Evolutionary conservation across 148 eudicot species (phyloP).

Genomic region (Rhododendron kiyosumense): DNA sequence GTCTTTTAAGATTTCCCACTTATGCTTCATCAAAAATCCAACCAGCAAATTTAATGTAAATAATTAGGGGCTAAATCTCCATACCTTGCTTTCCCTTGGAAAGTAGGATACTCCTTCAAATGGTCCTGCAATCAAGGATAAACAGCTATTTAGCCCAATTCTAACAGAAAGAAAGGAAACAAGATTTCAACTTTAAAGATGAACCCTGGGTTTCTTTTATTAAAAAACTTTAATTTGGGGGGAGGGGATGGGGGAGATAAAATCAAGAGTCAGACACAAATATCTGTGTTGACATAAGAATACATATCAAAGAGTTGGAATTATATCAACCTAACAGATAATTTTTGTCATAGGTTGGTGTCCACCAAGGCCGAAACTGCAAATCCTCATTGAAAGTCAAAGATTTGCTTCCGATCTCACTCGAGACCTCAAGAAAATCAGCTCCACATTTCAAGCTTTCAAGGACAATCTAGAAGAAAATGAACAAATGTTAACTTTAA

Average conservation of each 20-base stretch:
- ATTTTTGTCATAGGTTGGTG: slow-evolving; percentile 76
- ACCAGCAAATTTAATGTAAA: background rate
- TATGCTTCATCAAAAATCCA: background rate
- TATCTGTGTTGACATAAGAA: background rate
- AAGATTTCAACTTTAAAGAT: background rate
- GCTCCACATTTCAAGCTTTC: slow-evolving; percentile 60
- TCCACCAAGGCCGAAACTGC: slow-evolving; percentile 91
- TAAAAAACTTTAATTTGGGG: background rate
- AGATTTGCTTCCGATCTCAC: slow-evolving; percentile 50
- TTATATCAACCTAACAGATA: slow-evolving; percentile 63
- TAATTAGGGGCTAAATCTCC: background rate
- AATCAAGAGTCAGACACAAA: background rate
- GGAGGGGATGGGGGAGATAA: too few species aligned
- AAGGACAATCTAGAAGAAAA: slow-evolving; percentile 47
- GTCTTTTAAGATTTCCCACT: background rate
- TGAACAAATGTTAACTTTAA: background rate
- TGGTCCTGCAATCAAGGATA: slow-evolving; percentile 58
- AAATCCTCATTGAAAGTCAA: slow-evolving; percentile 93
- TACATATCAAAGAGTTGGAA: background rate
- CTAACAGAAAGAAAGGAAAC: background rate
- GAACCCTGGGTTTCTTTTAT: background rate
- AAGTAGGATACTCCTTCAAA: slow-evolving; percentile 62
- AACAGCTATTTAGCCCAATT: background rate
- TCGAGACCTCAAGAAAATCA: slow-evolving; percentile 58
- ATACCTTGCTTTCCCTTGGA: slow-evolving; percentile 56